A percentile compares a stretch with the other conserved stretches of the same genome.
These are phyloP conservation scores for Lineolata rhizophorae DNA, from an alignment of 495 filamentous ascomycete genomes.

Conservation along the genomic window DNA sequence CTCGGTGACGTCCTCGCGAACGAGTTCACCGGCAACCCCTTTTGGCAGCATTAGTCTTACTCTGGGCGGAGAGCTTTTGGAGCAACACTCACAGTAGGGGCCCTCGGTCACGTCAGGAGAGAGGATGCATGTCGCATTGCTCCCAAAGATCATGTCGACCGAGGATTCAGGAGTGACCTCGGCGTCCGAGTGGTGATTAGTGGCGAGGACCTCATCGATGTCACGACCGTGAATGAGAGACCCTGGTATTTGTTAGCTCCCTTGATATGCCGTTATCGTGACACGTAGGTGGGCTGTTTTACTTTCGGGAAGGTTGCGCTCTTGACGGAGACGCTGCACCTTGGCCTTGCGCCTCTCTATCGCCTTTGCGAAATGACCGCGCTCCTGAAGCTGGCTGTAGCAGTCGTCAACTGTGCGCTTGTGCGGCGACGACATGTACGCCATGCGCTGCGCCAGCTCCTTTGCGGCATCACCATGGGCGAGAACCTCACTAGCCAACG, in stretches of 20 bases:
- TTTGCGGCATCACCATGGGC: too few species aligned
- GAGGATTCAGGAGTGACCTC: not conserved
- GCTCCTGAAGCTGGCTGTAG: not conserved
- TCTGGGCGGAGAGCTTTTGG: not conserved
- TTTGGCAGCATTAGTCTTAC: not conserved
- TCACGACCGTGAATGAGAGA: not conserved
- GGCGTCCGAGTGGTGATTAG: conserved; percentile 7
- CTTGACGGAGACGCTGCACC: not conserved
- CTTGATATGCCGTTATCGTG: too few species aligned
- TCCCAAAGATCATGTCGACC: conserved; percentile 1
- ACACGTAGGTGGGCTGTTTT: not conserved
- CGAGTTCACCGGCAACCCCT: conserved; percentile 18
- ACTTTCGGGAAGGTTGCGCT: not conserved
- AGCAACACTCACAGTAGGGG: conserved; percentile 9
- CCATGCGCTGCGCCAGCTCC: not conserved
- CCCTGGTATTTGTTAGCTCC: not conserved
- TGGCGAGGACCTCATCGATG: not conserved
- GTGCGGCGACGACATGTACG: not conserved
- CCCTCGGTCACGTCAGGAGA: conserved; percentile 9
- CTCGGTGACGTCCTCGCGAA: conserved; percentile 31
- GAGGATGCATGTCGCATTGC: conserved; percentile 6
- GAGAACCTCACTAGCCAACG: not conserved
- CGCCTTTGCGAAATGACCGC: not conserved
- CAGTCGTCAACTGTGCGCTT: not conserved
- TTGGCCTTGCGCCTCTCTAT: not conserved